Base-by-base conservation (phyloP, 305 asterid species). In the Plantago rigida region DNA sequence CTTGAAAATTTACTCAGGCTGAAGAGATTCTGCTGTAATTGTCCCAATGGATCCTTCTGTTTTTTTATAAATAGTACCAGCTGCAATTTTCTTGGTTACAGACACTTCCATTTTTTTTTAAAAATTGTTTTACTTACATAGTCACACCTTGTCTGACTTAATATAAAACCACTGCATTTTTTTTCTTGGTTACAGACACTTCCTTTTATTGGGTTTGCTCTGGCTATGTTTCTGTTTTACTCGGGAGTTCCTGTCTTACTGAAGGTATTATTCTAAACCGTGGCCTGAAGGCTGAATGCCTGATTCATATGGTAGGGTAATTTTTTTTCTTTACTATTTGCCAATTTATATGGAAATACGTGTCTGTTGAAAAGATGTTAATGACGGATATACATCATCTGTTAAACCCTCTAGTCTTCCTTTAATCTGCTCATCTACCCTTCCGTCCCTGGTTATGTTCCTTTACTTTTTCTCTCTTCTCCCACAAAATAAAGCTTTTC, bases 191-290 rank as follows among this genome's bases (percentile, higher is more conserved):
- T 68, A 63, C 88, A 91, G 98, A 70, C 83, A 24, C 34, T 91
- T 81, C 98, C 98, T 41, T 91, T 91, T 60, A 63, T 81, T 42
- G 96, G 98, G 74, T 91, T 87, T 78, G 81, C 98, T 28, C 47
- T 80, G 66, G 95, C 98, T 64, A 86, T 91, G 98, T 91, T 87
- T 76, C 71, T 84, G 64, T 91, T 91, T 77, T 87, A 91, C 85
- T 85, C 95, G 0, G 79, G 86, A 31, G 96, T 91, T 58, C 96
- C 98, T 0, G 12, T 87, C 79, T 75, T 91, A 67, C 81, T 91
- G 19, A 86, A 86, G 98, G 96, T 91, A 80, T 10, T 26, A 42
- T 28, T 22, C 48, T 13, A 41, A 26, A 47, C 47, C 29, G 41
- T 49, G 34, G 42, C 68, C 54, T 9, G 69, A 22, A 22, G 42